Conservation (phyloP, 2,329 filamentous ascomycete genomes). For the Scortechinia acanthostroma region DNA sequence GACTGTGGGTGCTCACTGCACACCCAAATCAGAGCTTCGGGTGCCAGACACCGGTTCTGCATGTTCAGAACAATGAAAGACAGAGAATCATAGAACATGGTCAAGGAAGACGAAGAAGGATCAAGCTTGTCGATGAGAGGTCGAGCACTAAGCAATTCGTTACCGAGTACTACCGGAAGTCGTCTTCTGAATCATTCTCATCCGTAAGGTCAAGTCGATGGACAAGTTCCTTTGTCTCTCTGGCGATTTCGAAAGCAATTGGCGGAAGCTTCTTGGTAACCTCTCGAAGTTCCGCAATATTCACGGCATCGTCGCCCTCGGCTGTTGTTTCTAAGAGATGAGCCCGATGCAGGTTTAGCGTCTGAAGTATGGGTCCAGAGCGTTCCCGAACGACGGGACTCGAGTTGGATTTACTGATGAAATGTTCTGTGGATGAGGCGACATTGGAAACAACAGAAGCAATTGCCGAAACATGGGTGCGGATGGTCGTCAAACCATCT, state of each 20-base stretch:
- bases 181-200: not conserved
- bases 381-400: conserved; percentile 32
- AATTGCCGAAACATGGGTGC: conserved; percentile 47
- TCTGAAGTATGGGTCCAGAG: conserved; percentile 39
- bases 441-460: conserved; percentile 50
- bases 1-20: too few relatives aligned
- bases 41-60: too few relatives aligned
- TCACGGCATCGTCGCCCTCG: conserved; percentile 22
- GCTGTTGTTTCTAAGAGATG: conserved; percentile 32
- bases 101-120: not conserved
- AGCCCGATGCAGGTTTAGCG: conserved; percentile 38
- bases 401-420: conserved; percentile 15
- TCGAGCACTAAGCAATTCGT: not conserved
- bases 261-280: conserved; percentile 47
- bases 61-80: too few relatives aligned
- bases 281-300: conserved; percentile 18
- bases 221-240: conserved; percentile 53
- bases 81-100: too few relatives aligned
- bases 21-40: too few relatives aligned
- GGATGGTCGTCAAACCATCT: conserved; percentile 38
- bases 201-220: conserved; percentile 28
- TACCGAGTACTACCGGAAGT: not conserved
- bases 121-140: not conserved
- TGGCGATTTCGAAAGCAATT: conserved; percentile 57
- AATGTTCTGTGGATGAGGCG: conserved; percentile 38